Percentiles rank a stretch among this genome's conserved stretches.
Evolutionary conservation across 768 basidiomycete species (phyloP).

Genomic region (Leccinum boreale): DNA sequence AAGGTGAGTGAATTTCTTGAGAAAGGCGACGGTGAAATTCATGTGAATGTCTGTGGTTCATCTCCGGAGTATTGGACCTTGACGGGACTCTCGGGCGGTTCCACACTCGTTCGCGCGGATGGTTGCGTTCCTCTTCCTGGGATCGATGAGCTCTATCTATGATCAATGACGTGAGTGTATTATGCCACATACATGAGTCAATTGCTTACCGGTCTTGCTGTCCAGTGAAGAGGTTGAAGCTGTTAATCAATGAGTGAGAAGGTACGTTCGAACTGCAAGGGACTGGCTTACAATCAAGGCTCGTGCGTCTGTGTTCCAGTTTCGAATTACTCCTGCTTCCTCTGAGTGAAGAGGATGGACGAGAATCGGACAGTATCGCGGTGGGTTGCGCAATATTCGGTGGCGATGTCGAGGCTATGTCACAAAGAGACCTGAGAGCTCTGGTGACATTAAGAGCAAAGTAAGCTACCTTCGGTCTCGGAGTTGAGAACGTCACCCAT

Average conservation of each 20-base stretch:
- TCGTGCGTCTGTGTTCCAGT: conserved; percentile 6
- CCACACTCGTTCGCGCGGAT: conserved; percentile 50
- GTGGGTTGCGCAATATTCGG: conserved; percentile 5
- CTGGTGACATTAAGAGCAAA: not conserved
- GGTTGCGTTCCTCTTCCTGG: conserved; percentile 28
- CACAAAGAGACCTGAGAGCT: not conserved
- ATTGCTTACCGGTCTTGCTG: conserved; percentile 21
- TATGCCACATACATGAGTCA: not conserved
- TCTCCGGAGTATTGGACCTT: conserved; percentile 23
- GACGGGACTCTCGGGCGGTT: conserved; percentile 34
- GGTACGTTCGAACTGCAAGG: not conserved
- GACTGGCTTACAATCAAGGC: conserved; percentile 16
- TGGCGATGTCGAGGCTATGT: conserved; percentile 13
- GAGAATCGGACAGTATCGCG: conserved; percentile 6
- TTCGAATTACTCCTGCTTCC: conserved; percentile 1
- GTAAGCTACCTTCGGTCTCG: conserved; percentile 36
- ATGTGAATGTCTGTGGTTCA: conserved; percentile 25
- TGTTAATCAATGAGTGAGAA: conserved; percentile 12
- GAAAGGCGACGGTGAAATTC: conserved; percentile 27
- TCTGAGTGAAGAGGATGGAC: conserved; percentile 15
- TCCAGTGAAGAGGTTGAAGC: conserved; percentile 26
- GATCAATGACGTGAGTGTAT: conserved; percentile 1
- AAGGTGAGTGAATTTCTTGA: conserved; percentile 27
- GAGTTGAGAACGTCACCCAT: conserved; percentile 55
- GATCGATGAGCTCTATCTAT: conserved; percentile 31